Conservation (phyloP, 345 rosid genomes). For the Toxicodendron radicans region DNA sequence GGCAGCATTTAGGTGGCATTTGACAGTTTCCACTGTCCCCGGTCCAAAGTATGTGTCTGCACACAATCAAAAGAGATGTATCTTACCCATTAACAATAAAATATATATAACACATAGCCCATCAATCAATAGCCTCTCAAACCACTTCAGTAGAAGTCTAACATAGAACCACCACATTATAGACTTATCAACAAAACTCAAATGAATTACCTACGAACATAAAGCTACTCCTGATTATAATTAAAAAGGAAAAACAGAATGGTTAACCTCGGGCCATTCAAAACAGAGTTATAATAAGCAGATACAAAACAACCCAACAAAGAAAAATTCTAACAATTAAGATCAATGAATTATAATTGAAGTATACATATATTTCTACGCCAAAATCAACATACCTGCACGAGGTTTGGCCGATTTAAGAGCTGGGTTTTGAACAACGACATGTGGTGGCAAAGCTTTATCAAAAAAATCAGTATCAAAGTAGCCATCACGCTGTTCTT, state of each 20-base stretch:
- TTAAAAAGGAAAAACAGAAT: no score
- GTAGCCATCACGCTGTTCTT: constrained; percentile 88
- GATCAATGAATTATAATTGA: background rate
- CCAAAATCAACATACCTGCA: constrained; percentile 43
- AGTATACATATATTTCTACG: background rate
- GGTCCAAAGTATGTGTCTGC: constrained; percentile 80
- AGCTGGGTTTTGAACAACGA: constrained; percentile 81
- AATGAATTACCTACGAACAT: background rate
- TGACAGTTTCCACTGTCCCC: constrained; percentile 70
- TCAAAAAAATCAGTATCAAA: constrained; percentile 66
- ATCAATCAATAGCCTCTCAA: background rate
- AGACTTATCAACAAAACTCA: background rate
- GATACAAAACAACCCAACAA: background rate
- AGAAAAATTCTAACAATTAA: background rate
- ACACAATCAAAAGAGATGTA: background rate
- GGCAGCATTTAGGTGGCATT: constrained; percentile 54
- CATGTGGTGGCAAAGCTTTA: constrained; percentile 72
- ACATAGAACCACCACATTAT: no score
- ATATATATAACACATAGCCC: background rate
- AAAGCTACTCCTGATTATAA: background rate
- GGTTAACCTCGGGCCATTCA: no score
- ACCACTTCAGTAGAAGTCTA: background rate
- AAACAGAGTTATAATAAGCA: background rate
- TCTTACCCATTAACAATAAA: background rate
- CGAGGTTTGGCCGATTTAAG: constrained; percentile 60